phyloP scores from a whole-genome alignment of 2,329 filamentous ascomycete species.

The Aspergillus fructus region DNA sequence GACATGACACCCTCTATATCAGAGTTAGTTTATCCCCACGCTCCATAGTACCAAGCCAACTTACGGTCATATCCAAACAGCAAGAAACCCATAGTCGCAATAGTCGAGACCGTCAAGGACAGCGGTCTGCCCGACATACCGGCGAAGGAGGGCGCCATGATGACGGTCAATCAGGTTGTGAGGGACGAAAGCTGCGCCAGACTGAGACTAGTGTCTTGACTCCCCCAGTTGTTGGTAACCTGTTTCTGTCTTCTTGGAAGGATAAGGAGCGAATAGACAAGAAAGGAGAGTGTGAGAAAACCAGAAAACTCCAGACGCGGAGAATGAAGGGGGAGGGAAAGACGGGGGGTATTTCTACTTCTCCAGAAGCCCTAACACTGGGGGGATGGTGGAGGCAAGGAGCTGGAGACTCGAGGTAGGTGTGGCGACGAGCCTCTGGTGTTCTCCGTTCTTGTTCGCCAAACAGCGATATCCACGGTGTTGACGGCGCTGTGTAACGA shows the following conservation, averaged over 20 bases:
- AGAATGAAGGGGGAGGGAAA: slow-evolving; percentile 18
- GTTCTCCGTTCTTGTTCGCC: not conserved
- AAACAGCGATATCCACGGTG: not conserved
- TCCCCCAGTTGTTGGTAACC: not conserved
- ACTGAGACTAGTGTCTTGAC: not conserved
- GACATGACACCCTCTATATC: slow-evolving; percentile 39
- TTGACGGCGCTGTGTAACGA: not conserved
- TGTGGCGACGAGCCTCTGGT: slow-evolving; percentile 8
- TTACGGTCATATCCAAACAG: slow-evolving; percentile 60
- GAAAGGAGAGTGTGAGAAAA: slow-evolving; percentile 13
- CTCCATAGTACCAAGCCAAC: slow-evolving; percentile 12
- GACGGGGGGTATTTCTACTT: slow-evolving; percentile 30
- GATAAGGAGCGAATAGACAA: slow-evolving; percentile 5
- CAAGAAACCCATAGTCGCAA: slow-evolving; percentile 64
- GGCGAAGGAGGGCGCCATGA: slow-evolving; percentile 56
- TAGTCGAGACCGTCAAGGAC: slow-evolving; percentile 58
- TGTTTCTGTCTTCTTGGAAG: not conserved
- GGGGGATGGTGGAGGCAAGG: slow-evolving; percentile 18
- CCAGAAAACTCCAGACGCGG: slow-evolving; percentile 16
- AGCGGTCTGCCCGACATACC: slow-evolving; percentile 60
- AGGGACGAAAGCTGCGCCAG: not conserved
- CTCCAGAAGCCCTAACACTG: slow-evolving; percentile 8
- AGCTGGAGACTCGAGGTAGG: slow-evolving; percentile 17
- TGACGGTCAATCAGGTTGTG: slow-evolving; percentile 1
- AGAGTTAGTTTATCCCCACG: not conserved